A percentile compares a stretch with the other conserved stretches of the same genome.
These are phyloP conservation scores for Phytopythium montanum DNA, from an alignment of 352 stramenopile genomes.

Conservation along the genomic window DNA sequence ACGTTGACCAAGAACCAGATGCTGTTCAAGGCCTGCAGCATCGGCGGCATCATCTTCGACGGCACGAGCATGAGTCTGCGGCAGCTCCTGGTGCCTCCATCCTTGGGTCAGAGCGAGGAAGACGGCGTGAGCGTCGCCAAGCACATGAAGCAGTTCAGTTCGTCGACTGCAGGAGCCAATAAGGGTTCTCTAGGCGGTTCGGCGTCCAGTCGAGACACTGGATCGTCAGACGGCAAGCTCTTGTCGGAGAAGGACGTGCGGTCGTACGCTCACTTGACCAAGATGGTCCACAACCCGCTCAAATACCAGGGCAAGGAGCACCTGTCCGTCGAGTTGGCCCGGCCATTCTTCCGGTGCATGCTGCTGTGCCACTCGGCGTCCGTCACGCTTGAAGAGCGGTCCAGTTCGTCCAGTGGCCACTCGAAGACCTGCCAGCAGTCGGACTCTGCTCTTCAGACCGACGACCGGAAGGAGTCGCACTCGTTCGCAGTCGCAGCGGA, in stretches of 20 bases:
- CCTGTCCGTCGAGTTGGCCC: slow-evolving; percentile 51
- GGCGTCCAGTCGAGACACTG: slow-evolving; percentile 1
- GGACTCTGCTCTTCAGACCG: neutral
- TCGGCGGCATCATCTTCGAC: slow-evolving; percentile 90
- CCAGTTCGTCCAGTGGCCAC: slow-evolving; percentile 4
- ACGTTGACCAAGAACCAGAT: slow-evolving; percentile 99
- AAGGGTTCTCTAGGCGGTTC: neutral
- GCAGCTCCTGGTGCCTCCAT: neutral
- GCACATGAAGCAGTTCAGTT: neutral
- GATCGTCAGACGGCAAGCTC: slow-evolving; percentile 18
- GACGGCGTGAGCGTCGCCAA: neutral
- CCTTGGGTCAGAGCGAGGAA: neutral
- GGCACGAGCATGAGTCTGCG: slow-evolving; percentile 58
- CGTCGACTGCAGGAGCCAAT: neutral
- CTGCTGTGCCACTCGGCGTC: slow-evolving; percentile 81
- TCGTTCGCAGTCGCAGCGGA: neutral
- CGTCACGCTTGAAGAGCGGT: slow-evolving; percentile 44
- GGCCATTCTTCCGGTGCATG: slow-evolving; percentile 78
- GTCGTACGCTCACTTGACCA: slow-evolving; percentile 59
- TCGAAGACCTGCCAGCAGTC: neutral
- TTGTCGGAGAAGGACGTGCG: slow-evolving; percentile 69
- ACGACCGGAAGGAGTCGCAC: neutral
- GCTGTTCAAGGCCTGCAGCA: slow-evolving; percentile 93
- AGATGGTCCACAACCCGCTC: slow-evolving; percentile 58
- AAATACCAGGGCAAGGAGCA: slow-evolving; percentile 48